phyloP scores from a whole-genome alignment of 2,329 filamentous ascomycete genomes.

The Colletotrichum melonis region DNA sequence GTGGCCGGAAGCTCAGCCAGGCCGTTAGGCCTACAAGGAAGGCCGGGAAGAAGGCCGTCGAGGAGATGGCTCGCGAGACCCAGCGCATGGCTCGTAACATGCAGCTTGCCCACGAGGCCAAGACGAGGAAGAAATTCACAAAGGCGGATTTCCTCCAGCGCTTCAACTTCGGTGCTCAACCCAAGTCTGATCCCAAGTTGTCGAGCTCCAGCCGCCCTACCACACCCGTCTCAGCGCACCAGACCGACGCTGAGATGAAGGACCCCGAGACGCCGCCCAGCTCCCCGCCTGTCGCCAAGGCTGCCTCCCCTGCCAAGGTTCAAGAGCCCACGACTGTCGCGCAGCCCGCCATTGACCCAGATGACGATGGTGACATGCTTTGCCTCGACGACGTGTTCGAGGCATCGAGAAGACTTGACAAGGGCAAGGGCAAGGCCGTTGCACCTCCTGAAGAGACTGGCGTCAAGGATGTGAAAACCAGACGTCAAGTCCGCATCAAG shows the following conservation, averaged over 20 bases:
- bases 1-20: constrained; percentile 75
- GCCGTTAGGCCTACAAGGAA: constrained; percentile 78
- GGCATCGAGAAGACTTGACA: constrained; percentile 54
- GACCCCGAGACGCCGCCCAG: constrained; percentile 77
- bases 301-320: constrained; percentile 37
- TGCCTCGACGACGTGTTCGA: constrained; percentile 49
- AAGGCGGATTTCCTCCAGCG: constrained; percentile 84
- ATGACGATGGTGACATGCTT: constrained; percentile 50
- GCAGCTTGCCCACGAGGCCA: constrained; percentile 90
- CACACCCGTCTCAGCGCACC: constrained; percentile 55
- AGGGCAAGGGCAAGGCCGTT: constrained; percentile 61
- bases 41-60: constrained; percentile 92
- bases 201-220: constrained; percentile 67
- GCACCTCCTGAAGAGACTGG: constrained; percentile 29
- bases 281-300: constrained; percentile 64
- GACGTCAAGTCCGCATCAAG: constrained; percentile 63
- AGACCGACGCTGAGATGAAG: constrained; percentile 63
- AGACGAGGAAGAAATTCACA: constrained; percentile 90
- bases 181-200: constrained; percentile 46
- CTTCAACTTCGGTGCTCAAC: constrained; percentile 77
- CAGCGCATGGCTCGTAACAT: constrained; percentile 90
- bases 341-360: not conserved
- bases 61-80: constrained; percentile 95
- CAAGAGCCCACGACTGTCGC: constrained; percentile 33
- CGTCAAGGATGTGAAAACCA: constrained; percentile 45